Evolutionary conservation across 805 yeast genomes (phyloP).

Genomic region (Wickerhamomyces ciferrii): DNA sequence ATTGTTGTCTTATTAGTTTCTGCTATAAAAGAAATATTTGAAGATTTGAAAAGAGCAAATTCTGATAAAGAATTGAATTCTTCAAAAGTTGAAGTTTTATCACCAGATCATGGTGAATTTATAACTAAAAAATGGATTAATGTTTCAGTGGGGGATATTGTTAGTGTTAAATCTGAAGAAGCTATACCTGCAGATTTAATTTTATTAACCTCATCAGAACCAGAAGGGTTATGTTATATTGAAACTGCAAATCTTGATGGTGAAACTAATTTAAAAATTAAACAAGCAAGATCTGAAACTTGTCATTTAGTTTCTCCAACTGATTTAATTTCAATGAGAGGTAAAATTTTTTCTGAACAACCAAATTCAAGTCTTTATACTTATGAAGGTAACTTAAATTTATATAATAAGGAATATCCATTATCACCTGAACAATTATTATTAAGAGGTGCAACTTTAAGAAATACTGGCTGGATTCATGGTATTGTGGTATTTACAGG

Average conservation of each 20-base stretch:
- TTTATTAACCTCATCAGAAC: conserved; percentile 87
- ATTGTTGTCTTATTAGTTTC: conserved; percentile 82
- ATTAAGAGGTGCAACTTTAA: conserved; percentile 89
- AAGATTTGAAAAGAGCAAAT: conserved; percentile 80
- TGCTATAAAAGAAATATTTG: conserved; percentile 86
- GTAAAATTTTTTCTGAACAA: conserved; percentile 73
- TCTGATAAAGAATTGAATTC: conserved; percentile 89
- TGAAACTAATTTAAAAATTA: conserved; percentile 93
- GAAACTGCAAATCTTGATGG: conserved; percentile 98
- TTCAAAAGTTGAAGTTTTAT: conserved; percentile 64
- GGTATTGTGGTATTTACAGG: conserved; percentile 96
- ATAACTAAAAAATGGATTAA: conserved; percentile 74
- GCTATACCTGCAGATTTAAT: conserved; percentile 92
- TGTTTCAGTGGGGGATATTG: conserved; percentile 87
- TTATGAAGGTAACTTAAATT: conserved; percentile 75
- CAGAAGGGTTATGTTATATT: conserved; percentile 95
- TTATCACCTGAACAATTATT: conserved; percentile 87
- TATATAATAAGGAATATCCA: conserved; percentile 59
- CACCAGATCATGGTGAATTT: conserved; percentile 54
- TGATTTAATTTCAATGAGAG: conserved; percentile 47
- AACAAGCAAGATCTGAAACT: conserved; percentile 82
- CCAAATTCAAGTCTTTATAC: conserved; percentile 95
- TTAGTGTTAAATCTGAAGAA: conserved; percentile 79
- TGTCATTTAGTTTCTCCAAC: conserved; percentile 62
- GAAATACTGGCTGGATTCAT: conserved; percentile 93